Conservation (phyloP, 805 yeast genomes). For the Sungouiella blattae region DNA sequence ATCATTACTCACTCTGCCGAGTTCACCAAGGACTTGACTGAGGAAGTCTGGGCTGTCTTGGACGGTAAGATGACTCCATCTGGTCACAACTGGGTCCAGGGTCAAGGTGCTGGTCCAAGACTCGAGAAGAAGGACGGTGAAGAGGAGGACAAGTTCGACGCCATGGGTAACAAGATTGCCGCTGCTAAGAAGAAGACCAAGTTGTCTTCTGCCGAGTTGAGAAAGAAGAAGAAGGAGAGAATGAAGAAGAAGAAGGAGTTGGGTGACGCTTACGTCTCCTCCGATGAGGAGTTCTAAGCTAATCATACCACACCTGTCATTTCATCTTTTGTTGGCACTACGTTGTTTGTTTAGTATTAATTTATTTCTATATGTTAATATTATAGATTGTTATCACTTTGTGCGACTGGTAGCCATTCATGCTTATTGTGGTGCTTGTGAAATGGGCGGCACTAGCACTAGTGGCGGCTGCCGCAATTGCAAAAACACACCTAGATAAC, state of each 20-base stretch:
- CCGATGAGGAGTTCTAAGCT: constrained; percentile 68
- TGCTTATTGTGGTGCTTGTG: too few relatives aligned
- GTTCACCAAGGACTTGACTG: constrained; percentile 98
- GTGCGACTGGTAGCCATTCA: too few relatives aligned
- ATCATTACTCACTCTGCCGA: constrained; percentile 99
- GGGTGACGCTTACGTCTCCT: constrained; percentile 97
- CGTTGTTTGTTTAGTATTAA: constrained; percentile 13
- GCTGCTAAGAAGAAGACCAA: constrained; percentile 94
- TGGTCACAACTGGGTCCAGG: constrained; percentile 99
- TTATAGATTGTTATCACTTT: constrained; percentile 13
- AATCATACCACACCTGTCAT: constrained; percentile 5
- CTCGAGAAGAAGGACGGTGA: constrained; percentile 87
- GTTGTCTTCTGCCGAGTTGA: constrained; percentile 97
- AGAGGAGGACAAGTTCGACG: constrained; percentile 98
- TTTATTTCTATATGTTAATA: constrained; percentile 18
- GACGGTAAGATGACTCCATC: constrained; percentile 99
- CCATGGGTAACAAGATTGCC: constrained; percentile 99
- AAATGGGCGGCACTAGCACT: too few relatives aligned
- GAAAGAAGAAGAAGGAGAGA: constrained; percentile 99
- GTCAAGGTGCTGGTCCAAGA: constrained; percentile 99
- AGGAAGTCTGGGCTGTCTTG: constrained; percentile 99
- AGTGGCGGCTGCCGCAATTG: too few relatives aligned
- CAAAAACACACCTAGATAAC: too few relatives aligned
- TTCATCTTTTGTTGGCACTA: constrained; percentile 5
- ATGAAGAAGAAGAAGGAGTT: constrained; percentile 99